Evolutionary conservation across 257 asterid species (phyloP).

Genomic region (Solanum corneliomulleri): DNA sequence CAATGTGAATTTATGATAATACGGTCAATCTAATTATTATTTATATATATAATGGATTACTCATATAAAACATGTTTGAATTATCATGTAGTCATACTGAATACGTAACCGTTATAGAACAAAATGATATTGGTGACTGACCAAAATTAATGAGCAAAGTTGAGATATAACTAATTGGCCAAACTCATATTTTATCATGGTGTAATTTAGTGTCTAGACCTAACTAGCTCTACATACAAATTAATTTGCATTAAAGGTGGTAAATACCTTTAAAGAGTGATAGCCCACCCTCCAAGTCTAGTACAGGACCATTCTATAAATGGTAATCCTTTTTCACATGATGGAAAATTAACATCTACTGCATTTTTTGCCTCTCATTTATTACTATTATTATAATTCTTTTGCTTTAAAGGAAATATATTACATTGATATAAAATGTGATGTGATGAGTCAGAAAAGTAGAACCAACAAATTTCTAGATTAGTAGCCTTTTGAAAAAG

Average conservation of each 20-base stretch:
- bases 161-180: neutral
- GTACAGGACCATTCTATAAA: neutral
- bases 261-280: neutral
- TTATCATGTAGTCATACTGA: no score
- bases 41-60: no score
- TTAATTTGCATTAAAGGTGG: neutral
- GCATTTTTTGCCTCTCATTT: neutral
- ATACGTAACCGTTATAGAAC: no score
- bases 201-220: neutral
- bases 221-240: neutral
- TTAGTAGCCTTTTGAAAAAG: neutral
- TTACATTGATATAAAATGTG: neutral
- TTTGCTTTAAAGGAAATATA: neutral
- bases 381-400: neutral
- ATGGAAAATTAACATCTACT: neutral
- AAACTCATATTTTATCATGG: neutral
- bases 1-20: no score
- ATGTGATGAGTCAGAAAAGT: neutral
- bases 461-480: neutral
- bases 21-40: no score
- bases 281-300: neutral
- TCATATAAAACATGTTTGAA: no score
- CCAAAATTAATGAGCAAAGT: neutral
- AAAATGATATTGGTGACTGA: neutral
- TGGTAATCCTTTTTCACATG: neutral